These are phyloP conservation scores for Leccinum obscurum DNA, from an alignment of 768 basidiomycete species.

Conservation along the genomic window DNA sequence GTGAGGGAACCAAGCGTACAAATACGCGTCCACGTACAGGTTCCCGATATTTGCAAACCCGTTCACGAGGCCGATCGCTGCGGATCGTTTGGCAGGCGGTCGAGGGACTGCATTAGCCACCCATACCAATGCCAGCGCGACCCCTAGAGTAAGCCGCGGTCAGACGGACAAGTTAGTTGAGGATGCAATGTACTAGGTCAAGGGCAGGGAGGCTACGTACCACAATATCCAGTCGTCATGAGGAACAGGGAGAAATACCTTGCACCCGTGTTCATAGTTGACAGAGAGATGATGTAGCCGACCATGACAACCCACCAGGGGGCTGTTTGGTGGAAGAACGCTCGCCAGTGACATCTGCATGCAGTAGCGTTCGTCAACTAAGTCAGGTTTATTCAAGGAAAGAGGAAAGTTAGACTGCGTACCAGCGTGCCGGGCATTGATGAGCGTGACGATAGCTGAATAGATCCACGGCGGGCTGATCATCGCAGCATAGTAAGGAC, in stretches of 20 bases:
- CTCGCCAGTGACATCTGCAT: constrained; percentile 56
- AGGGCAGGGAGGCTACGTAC: constrained; percentile 19
- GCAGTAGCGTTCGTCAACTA: not conserved
- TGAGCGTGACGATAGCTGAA: constrained; percentile 47
- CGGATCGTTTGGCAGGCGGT: constrained; percentile 54
- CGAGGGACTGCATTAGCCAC: constrained; percentile 60
- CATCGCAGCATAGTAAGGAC: not conserved
- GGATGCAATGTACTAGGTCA: not conserved
- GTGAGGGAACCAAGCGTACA: not conserved
- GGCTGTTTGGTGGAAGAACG: constrained; percentile 60
- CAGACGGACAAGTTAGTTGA: not conserved
- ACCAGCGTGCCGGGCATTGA: constrained; percentile 62
- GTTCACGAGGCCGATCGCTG: constrained; percentile 62
- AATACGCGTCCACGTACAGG: constrained; percentile 40
- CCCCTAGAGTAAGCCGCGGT: constrained; percentile 27
- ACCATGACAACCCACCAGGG: constrained; percentile 64
- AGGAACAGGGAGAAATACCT: constrained; percentile 65
- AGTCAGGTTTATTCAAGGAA: not conserved
- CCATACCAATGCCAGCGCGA: constrained; percentile 55
- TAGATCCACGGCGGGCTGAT: constrained; percentile 63
- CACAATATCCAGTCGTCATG: constrained; percentile 57
- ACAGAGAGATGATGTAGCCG: constrained; percentile 61
- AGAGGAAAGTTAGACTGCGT: constrained; percentile 1
- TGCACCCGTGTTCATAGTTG: constrained; percentile 49
- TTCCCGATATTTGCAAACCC: constrained; percentile 59